phyloP scores from a whole-genome alignment of 192 early-diverging fungal genomes.

The Physocladia obscura region DNA sequence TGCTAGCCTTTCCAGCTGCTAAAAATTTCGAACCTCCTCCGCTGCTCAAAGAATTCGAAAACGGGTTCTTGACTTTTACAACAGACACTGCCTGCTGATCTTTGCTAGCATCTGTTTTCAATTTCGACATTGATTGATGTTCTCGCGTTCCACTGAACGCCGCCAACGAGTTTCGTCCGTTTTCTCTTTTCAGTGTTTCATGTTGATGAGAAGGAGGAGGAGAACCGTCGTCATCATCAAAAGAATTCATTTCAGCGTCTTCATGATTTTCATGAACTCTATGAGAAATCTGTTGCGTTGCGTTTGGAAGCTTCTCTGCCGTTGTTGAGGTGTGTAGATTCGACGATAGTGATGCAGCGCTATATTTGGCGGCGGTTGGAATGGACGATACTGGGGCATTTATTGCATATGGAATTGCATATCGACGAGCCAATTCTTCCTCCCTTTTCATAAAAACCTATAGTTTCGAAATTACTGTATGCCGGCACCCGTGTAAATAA shows the following conservation, averaged over 20 bases:
- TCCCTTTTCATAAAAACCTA: conserved; percentile 9
- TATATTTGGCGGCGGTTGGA: not conserved
- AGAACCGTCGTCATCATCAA: too few relatives aligned
- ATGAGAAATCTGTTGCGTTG: not conserved
- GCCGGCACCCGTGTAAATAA: not conserved
- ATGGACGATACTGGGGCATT: not conserved
- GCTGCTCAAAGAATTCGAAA: not conserved
- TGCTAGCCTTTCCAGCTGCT: not conserved
- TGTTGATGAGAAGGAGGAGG: too few relatives aligned
- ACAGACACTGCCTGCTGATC: not conserved
- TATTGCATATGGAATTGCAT: not conserved
- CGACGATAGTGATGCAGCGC: not conserved
- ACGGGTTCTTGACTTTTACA: conserved; percentile 21
- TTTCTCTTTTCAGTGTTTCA: too few relatives aligned
- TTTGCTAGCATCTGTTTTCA: not conserved
- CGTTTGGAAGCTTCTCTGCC: not conserved
- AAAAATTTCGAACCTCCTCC: not conserved
- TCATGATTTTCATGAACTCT: not conserved
- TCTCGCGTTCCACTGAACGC: not conserved
- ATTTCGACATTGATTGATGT: not conserved
- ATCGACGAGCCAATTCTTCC: not conserved
- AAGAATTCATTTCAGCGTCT: not conserved
- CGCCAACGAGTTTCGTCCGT: too few relatives aligned
- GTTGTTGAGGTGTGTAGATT: not conserved
- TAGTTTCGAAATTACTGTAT: not conserved